A percentile compares a stretch with the other conserved stretches of the same genome.
phyloP scores from a whole-genome alignment of 129 eudicot species.

The Lactuca sativa region DNA sequence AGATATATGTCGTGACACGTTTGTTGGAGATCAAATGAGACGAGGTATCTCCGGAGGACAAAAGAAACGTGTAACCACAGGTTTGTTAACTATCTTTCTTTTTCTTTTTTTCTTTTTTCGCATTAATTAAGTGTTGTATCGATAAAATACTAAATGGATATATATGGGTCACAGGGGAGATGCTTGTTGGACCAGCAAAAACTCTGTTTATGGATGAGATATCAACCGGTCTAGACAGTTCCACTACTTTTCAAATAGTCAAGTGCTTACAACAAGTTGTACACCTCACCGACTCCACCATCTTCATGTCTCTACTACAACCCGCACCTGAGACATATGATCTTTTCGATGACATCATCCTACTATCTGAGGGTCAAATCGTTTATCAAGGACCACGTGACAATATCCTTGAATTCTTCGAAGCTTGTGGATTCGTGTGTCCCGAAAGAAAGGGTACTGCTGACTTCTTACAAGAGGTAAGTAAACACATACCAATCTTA shows the following conservation, averaged over 20 bases:
- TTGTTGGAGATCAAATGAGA: conserved; percentile 83
- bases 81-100: neutral
- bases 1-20: conserved; percentile 79
- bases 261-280: conserved; percentile 89
- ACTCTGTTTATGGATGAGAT: conserved; percentile 94
- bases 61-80: conserved; percentile 83
- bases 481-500: neutral
- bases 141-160: neutral
- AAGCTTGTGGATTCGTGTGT: conserved; percentile 78
- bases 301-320: conserved; percentile 86
- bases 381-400: conserved; percentile 94
- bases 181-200: conserved; percentile 96
- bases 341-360: conserved; percentile 83
- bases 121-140: too few species aligned
- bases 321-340: conserved; percentile 98
- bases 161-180: conserved; percentile 44
- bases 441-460: conserved; percentile 93
- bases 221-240: conserved; percentile 95
- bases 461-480: conserved; percentile 98
- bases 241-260: conserved; percentile 96
- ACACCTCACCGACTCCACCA: conserved; percentile 71
- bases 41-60: conserved; percentile 95
- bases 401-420: conserved; percentile 74
- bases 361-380: conserved; percentile 87
- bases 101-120: too few species aligned